Percentiles rank a stretch among this genome's conserved stretches.
These are phyloP conservation scores for Phylloporus sp. DNA, from an alignment of 768 basidiomycete genomes.

Conservation along the genomic window DNA sequence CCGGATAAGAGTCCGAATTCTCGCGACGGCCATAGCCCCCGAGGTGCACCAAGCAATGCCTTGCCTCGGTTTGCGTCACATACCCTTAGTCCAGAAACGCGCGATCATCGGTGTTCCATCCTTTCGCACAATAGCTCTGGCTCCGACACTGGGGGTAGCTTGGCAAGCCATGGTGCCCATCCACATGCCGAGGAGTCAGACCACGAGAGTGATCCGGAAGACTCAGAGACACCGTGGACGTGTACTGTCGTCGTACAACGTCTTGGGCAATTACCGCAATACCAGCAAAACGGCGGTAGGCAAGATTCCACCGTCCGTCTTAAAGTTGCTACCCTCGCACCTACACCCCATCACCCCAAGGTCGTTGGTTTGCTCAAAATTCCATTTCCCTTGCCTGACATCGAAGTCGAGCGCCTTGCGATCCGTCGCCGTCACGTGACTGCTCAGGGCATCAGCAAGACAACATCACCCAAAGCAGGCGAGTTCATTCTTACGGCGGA, in stretches of 20 bases:
- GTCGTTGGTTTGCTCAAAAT: constrained; percentile 89
- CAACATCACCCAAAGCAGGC: constrained; percentile 17
- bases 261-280: constrained; percentile 20
- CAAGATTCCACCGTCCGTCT: constrained; percentile 33
- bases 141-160: constrained; percentile 30
- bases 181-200: constrained; percentile 45
- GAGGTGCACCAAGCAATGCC: constrained; percentile 4
- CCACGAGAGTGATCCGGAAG: constrained; percentile 91
- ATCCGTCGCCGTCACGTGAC: constrained; percentile 48
- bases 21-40: constrained; percentile 10
- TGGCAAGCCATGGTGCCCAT: constrained; percentile 13
- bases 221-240: constrained; percentile 94
- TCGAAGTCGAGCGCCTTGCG: constrained; percentile 62
- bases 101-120: constrained; percentile 37
- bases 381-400: constrained; percentile 82
- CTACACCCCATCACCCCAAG: constrained; percentile 95
- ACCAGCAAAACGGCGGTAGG: constrained; percentile 1
- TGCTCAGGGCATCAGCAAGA: constrained; percentile 24
- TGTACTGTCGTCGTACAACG: constrained; percentile 74
- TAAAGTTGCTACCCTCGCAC: constrained; percentile 81
- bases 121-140: constrained; percentile 39
- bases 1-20: constrained; percentile 12
- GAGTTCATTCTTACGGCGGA: constrained; percentile 71
- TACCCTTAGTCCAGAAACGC: constrained; percentile 7
- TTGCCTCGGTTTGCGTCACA: constrained; percentile 9